These are phyloP conservation scores for Sugiyamaella lignohabitans DNA, from an alignment of 805 yeast species.

Conservation along the genomic window DNA sequence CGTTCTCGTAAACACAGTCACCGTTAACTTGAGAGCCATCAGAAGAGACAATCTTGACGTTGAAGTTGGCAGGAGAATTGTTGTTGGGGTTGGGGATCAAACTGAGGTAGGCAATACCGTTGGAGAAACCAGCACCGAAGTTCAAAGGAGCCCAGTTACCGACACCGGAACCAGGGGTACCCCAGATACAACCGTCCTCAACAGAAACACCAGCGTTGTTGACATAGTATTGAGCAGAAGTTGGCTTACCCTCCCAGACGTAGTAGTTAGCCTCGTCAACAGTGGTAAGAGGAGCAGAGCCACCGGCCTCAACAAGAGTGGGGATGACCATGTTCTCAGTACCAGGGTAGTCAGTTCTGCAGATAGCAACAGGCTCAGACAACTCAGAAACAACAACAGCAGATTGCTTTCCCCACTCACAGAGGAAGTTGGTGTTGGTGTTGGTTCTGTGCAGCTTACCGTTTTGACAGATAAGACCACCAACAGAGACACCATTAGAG, in stretches of 20 bases:
- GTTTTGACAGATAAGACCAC: constrained; percentile 81
- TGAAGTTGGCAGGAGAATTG: constrained; percentile 57
- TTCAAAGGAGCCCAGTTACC: constrained; percentile 99
- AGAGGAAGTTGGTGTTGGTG: constrained; percentile 57
- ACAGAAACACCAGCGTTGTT: constrained; percentile 90
- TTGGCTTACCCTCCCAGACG: constrained; percentile 70
- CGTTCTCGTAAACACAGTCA: constrained; percentile 72
- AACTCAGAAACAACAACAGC: constrained; percentile 66
- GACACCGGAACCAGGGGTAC: constrained; percentile 63
- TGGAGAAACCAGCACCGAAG: constrained; percentile 83
- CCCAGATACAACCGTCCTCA: constrained; percentile 95
- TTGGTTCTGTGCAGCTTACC: constrained; percentile 84
- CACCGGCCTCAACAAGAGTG: constrained; percentile 70
- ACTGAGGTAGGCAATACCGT: constrained; percentile 72
- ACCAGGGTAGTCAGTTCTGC: constrained; percentile 99
- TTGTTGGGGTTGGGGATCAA: constrained; percentile 95
- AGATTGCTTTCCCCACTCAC: constrained; percentile 77
- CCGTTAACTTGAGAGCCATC: constrained; percentile 62
- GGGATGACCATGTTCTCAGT: constrained; percentile 98
- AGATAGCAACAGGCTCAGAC: constrained; percentile 67
- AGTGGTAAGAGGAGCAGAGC: constrained; percentile 60
- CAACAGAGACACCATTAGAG: constrained; percentile 79
- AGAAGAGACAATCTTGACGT: constrained; percentile 70
- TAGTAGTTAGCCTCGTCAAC: constrained; percentile 75
- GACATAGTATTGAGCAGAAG: constrained; percentile 95